Evolutionary conservation across 2,329 filamentous ascomycete genomes (phyloP).

Genomic region (Pestalotiopsis fici): DNA sequence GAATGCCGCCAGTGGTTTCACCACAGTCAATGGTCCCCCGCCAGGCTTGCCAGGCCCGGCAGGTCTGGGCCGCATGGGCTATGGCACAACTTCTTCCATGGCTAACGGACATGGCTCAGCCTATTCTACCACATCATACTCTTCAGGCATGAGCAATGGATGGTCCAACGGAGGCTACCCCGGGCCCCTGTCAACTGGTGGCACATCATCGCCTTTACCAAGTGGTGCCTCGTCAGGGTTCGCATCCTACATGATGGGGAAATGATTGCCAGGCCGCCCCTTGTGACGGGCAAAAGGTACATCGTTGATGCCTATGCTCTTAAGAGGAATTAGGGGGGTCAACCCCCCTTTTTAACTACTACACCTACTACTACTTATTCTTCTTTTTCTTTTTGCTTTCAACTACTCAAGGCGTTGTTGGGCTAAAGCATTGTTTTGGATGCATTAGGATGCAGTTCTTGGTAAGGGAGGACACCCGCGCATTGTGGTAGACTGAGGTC

Average conservation of each 20-base stretch:
- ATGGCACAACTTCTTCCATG: constrained; percentile 19
- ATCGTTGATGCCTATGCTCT: no score
- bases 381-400: not conserved
- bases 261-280: constrained; percentile 10
- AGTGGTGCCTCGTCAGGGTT: constrained; percentile 22
- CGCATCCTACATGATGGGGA: constrained; percentile 27
- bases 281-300: not conserved
- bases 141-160: constrained; percentile 18
- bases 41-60: constrained; percentile 79
- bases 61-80: constrained; percentile 50
- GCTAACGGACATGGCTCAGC: constrained; percentile 21
- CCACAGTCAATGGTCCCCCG: constrained; percentile 73
- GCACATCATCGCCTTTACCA: constrained; percentile 20
- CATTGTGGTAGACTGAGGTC: not conserved
- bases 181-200: constrained; percentile 22
- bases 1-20: constrained; percentile 59
- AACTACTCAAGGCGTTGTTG: not conserved
- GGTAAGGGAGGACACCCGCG: not conserved
- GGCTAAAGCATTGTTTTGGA: not conserved
- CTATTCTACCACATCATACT: constrained; percentile 22
- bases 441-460: not conserved
- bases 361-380: not conserved
- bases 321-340: not conserved
- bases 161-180: constrained; percentile 26
- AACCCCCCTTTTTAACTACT: not conserved